phyloP scores from a whole-genome alignment of 2,329 filamentous ascomycete species.

The Ilyonectria mors-panacis region DNA sequence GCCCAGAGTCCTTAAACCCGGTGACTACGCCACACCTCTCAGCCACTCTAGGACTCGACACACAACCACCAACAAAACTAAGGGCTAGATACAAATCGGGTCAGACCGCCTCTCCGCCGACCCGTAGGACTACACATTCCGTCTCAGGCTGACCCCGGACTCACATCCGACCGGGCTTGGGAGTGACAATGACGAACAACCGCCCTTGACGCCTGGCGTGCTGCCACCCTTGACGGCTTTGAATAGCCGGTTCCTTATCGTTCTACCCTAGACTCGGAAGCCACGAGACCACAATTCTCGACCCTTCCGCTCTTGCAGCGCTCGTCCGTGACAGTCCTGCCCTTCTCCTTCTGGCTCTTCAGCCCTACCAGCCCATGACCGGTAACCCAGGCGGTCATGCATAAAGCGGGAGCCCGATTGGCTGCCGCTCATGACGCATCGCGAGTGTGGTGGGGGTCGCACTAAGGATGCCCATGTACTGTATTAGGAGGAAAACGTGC shows the following conservation, averaged over 20 bases:
- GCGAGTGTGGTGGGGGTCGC: constrained; percentile 15
- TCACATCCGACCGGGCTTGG: background rate
- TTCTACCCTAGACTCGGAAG: background rate
- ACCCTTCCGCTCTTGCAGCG: background rate
- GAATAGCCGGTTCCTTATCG: background rate
- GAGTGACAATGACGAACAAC: constrained; percentile 4
- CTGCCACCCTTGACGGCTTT: background rate
- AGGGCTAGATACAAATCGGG: too few species aligned
- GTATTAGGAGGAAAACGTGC: too few species aligned
- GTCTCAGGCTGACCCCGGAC: constrained; percentile 7
- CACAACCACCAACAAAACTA: constrained; percentile 11
- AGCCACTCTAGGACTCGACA: constrained; percentile 8
- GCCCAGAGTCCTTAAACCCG: background rate
- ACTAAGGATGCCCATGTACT: background rate
- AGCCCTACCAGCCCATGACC: constrained; percentile 28
- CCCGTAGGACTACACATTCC: constrained; percentile 20
- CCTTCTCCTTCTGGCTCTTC: constrained; percentile 11
- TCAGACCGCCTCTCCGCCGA: constrained; percentile 20
- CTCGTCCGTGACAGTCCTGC: background rate
- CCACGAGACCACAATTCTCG: background rate
- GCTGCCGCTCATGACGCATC: constrained; percentile 18
- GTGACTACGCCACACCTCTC: constrained; percentile 17
- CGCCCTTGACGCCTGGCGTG: background rate
- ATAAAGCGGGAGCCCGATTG: constrained; percentile 25
- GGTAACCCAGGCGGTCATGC: constrained; percentile 24